These are phyloP conservation scores for Citeromyces hawaiiensis DNA, from an alignment of 1,139 yeast species.

Conservation along the genomic window DNA sequence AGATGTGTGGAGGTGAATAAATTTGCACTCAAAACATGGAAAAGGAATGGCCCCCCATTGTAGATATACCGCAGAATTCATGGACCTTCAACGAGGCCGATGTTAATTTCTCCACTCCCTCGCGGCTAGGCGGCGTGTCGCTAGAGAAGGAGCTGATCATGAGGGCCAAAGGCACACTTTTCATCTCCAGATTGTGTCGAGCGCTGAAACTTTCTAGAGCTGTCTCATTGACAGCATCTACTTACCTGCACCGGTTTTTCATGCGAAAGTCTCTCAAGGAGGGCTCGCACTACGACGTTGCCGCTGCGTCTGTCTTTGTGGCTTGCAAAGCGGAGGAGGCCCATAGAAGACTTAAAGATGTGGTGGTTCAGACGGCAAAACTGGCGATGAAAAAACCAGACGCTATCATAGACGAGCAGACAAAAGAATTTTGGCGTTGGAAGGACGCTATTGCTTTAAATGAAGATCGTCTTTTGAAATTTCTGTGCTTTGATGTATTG, in stretches of 20 bases:
- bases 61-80: slow-evolving; percentile 12
- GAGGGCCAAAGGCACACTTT: slow-evolving; percentile 32
- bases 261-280: slow-evolving; percentile 25
- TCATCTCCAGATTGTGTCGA: slow-evolving; percentile 27
- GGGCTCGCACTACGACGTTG: slow-evolving; percentile 28
- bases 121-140: slow-evolving; percentile 21
- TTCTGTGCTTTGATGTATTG: slow-evolving; percentile 34
- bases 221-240: slow-evolving; percentile 33
- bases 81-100: slow-evolving; percentile 17
- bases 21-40: background rate
- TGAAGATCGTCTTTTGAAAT: slow-evolving; percentile 32
- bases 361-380: slow-evolving; percentile 30
- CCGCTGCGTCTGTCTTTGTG: slow-evolving; percentile 32
- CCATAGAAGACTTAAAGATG: slow-evolving; percentile 29
- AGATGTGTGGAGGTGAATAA: too few species aligned
- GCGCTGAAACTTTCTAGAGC: slow-evolving; percentile 29
- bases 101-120: slow-evolving; percentile 18
- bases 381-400: slow-evolving; percentile 27
- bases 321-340: slow-evolving; percentile 41
- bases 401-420: slow-evolving; percentile 27
- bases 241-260: slow-evolving; percentile 35
- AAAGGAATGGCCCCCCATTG: slow-evolving; percentile 11
- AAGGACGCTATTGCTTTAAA: slow-evolving; percentile 25
- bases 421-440: slow-evolving; percentile 38
- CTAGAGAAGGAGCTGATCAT: slow-evolving; percentile 23